Conservation (phyloP, 2,329 filamentous ascomycete species). For the Fusarium begoniae region DNA sequence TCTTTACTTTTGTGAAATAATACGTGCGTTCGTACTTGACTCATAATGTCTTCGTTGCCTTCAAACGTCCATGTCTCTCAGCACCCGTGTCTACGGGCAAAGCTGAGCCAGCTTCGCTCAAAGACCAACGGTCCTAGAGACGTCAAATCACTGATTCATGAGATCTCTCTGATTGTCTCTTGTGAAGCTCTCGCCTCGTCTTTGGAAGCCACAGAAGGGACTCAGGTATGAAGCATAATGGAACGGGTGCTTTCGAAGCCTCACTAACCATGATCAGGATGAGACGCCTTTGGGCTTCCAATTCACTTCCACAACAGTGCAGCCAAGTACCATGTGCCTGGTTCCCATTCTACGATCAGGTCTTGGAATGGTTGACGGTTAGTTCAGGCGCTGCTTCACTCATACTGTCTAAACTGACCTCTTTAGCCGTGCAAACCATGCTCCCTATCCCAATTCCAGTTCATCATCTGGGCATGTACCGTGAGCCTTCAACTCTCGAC, state of each 20-base stretch:
- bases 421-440: slow-evolving; percentile 77
- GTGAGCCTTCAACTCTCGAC: slow-evolving; percentile 85
- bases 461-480: slow-evolving; percentile 94
- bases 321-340: slow-evolving; percentile 76
- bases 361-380: slow-evolving; percentile 88
- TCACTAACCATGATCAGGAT: slow-evolving; percentile 60
- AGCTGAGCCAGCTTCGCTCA: slow-evolving; percentile 89
- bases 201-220: slow-evolving; percentile 65
- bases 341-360: slow-evolving; percentile 94
- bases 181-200: slow-evolving; percentile 79
- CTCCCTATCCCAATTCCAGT: slow-evolving; percentile 83
- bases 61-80: slow-evolving; percentile 78
- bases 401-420: slow-evolving; percentile 2
- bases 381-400: slow-evolving; percentile 4
- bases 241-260: background rate
- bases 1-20: slow-evolving; percentile 12
- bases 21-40: background rate
- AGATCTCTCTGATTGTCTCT: slow-evolving; percentile 84
- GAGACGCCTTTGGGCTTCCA: slow-evolving; percentile 80
- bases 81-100: slow-evolving; percentile 87
- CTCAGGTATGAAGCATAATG: slow-evolving; percentile 64
- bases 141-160: slow-evolving; percentile 83
- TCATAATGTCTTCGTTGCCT: slow-evolving; percentile 55
- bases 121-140: slow-evolving; percentile 74
- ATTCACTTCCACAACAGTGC: slow-evolving; percentile 72